A percentile compares a stretch with the other conserved stretches of the same genome.
Conservation (phyloP, 768 basidiomycete genomes). For the Ramaria sp. region DNA sequence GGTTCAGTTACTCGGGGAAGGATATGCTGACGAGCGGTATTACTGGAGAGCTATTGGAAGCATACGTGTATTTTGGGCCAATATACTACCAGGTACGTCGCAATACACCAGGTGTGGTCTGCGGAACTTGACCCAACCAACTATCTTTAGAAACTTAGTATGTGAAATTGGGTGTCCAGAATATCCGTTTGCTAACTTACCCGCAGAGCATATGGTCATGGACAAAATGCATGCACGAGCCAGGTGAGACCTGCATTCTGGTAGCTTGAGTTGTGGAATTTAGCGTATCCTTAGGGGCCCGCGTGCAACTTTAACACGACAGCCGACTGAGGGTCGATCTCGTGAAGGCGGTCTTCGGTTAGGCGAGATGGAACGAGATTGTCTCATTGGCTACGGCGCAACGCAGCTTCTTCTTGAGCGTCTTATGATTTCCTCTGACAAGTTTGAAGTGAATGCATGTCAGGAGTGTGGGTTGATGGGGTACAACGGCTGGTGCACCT, state of each 20-base stretch:
- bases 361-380: constrained; percentile 99
- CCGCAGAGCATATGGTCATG: constrained; percentile 93
- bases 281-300: constrained; percentile 48
- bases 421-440: constrained; percentile 98
- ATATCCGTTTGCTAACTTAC: constrained; percentile 7
- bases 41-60: constrained; percentile 92
- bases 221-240: constrained; percentile 99
- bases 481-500: constrained; percentile 93
- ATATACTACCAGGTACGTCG: constrained; percentile 88
- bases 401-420: constrained; percentile 93
- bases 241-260: constrained; percentile 38
- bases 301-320: constrained; percentile 89
- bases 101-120: constrained; percentile 5
- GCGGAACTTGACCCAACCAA: neutral
- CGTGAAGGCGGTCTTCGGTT: constrained; percentile 94
- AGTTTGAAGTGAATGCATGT: constrained; percentile 95
- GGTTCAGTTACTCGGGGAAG: constrained; percentile 97
- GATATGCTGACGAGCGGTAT: constrained; percentile 98
- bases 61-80: constrained; percentile 97
- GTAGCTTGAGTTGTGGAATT: constrained; percentile 5
- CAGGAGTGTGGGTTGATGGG: constrained; percentile 92
- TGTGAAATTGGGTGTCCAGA: constrained; percentile 21
- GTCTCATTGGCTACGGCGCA: constrained; percentile 96
- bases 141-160: constrained; percentile 77
- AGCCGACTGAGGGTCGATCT: constrained; percentile 97